phyloP scores from a whole-genome alignment of 805 yeast species.

The Jamesozyma rosinii region DNA sequence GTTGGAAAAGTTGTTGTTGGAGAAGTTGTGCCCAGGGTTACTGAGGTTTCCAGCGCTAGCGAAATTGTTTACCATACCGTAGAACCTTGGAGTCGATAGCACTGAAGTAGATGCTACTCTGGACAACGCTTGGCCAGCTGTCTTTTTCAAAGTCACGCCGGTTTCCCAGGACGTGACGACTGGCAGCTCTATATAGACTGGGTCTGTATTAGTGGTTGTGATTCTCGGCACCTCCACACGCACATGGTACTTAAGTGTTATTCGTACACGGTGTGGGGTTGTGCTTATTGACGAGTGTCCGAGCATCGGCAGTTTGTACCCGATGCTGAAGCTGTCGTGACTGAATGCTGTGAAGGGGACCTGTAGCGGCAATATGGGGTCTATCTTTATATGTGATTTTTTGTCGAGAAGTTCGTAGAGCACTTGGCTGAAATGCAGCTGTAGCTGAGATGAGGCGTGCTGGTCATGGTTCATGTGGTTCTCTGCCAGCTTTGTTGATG shows the following conservation, averaged over 20 bases:
- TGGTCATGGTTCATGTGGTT: constrained; percentile 1
- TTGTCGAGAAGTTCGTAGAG: constrained; percentile 17
- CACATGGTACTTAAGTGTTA: constrained; percentile 17
- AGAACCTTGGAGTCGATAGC: constrained; percentile 13
- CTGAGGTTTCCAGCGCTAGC: neutral
- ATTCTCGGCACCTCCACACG: neutral
- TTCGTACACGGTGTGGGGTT: constrained; percentile 19
- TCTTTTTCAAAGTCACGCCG: constrained; percentile 24
- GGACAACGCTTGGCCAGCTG: neutral
- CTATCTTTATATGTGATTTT: constrained; percentile 12
- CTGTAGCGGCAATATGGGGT: constrained; percentile 17
- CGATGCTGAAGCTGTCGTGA: constrained; percentile 23
- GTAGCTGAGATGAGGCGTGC: neutral
- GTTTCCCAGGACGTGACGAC: constrained; percentile 27
- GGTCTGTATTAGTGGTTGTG: neutral
- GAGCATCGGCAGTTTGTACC: constrained; percentile 21
- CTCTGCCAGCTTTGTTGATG: constrained; percentile 14
- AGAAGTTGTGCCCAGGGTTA: neutral
- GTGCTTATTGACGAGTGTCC: neutral
- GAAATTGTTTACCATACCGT: constrained; percentile 6
- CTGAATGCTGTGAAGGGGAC: constrained; percentile 17
- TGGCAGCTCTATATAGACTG: constrained; percentile 6
- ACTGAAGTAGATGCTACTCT: constrained; percentile 3
- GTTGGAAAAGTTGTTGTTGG: neutral
- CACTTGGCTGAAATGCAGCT: constrained; percentile 12